Evolutionary conservation across 2,329 filamentous ascomycete genomes (phyloP).

Genomic region (Teratosphaeriaceae sp.): DNA sequence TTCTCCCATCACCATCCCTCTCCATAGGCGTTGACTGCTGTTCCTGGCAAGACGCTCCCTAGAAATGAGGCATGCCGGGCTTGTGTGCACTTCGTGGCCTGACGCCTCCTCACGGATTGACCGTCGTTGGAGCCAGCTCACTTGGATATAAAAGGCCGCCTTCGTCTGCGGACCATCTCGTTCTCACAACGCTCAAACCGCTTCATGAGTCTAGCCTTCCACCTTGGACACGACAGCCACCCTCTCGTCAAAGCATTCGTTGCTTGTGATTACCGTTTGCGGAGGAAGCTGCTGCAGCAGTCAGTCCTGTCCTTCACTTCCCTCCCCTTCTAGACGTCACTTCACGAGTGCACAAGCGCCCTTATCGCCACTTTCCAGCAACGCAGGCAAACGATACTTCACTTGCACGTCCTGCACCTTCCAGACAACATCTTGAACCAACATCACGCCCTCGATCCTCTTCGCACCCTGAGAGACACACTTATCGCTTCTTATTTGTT

Average conservation of each 20-base stretch:
- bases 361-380: background rate
- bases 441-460: no score
- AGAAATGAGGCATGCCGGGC: no score
- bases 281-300: slow-evolving; percentile 4
- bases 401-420: background rate
- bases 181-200: slow-evolving; percentile 2
- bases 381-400: no score
- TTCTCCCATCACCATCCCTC: no score
- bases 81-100: no score
- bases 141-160: slow-evolving; percentile 6
- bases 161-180: background rate
- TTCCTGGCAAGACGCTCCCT: no score
- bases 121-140: no score
- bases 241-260: slow-evolving; percentile 20
- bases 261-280: slow-evolving; percentile 10
- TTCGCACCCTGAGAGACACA: no score
- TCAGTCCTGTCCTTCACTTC: background rate
- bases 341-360: slow-evolving; percentile 4
- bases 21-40: no score
- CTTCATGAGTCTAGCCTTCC: slow-evolving; percentile 19
- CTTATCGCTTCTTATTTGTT: no score
- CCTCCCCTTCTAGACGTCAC: slow-evolving; percentile 13
- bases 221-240: slow-evolving; percentile 22
- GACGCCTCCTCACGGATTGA: no score
- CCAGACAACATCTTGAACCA: no score